phyloP scores from a whole-genome alignment of 73 alveolate genomes.

The Tetrahymena thermophila region DNA sequence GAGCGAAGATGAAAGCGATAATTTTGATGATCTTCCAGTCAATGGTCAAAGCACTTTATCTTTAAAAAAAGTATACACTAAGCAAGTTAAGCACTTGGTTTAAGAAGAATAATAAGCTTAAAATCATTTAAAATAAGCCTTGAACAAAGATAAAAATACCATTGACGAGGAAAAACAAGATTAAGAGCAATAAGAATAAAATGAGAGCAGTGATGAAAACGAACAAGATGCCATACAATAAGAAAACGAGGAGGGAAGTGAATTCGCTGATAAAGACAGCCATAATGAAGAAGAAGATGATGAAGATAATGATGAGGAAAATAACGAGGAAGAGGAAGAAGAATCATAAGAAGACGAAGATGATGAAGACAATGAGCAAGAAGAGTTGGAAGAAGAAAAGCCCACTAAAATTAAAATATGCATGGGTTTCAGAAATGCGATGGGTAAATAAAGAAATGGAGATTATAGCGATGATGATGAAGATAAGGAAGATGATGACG shows the following conservation, averaged over 20 bases:
- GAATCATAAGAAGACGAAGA: background rate
- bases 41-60: background rate
- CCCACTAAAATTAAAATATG: background rate
- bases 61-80: background rate
- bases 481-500: background rate
- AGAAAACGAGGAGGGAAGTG: background rate
- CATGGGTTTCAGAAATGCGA: background rate
- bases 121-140: background rate
- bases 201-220: background rate
- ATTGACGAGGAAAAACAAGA: background rate
- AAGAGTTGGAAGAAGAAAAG: background rate
- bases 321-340: background rate
- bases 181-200: too few species aligned
- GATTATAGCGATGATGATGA: background rate
- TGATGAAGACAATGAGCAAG: background rate
- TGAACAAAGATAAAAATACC: background rate
- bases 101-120: background rate
- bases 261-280: background rate
- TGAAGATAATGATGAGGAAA: background rate
- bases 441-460: background rate
- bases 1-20: background rate
- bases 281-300: background rate
- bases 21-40: background rate
- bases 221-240: background rate
- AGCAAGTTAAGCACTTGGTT: background rate